Evolutionary conservation across 2,329 filamentous ascomycete species (phyloP).

Genomic region (Sclerotinia glacialis): DNA sequence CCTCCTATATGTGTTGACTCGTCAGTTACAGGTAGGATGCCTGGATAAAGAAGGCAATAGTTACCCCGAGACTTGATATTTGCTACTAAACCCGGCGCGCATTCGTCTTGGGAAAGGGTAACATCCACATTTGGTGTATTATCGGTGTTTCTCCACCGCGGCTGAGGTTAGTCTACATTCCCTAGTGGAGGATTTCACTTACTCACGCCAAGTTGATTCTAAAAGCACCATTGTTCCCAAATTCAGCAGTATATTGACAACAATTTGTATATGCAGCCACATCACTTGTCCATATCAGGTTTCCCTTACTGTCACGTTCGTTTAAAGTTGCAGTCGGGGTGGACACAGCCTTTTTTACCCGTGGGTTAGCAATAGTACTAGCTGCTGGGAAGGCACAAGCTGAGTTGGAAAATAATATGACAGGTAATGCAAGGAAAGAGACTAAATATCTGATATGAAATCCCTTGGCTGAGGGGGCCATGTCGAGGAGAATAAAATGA

Average conservation of each 20-base stretch:
- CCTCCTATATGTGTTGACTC: neutral
- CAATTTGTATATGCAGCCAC: neutral
- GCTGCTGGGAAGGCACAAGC: neutral
- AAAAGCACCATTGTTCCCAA: neutral
- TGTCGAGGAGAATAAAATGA: neutral
- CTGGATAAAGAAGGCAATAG: neutral
- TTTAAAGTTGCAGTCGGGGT: neutral
- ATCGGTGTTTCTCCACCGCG: neutral
- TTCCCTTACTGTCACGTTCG: neutral
- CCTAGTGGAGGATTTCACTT: neutral
- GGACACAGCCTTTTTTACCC: neutral
- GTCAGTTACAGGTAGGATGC: neutral
- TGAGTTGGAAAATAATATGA: neutral
- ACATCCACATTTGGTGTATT: neutral
- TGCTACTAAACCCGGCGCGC: neutral
- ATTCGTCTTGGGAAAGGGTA: neutral
- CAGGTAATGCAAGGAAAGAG: neutral
- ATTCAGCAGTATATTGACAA: neutral
- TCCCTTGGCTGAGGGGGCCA: neutral
- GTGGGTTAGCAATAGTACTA: neutral
- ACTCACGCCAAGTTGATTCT: neutral
- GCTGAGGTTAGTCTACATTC: neutral
- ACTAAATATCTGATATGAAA: neutral
- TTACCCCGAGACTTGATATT: neutral
- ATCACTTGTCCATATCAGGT: neutral